phyloP scores from a whole-genome alignment of 257 asterid genomes.

The Sherardia arvensis region DNA sequence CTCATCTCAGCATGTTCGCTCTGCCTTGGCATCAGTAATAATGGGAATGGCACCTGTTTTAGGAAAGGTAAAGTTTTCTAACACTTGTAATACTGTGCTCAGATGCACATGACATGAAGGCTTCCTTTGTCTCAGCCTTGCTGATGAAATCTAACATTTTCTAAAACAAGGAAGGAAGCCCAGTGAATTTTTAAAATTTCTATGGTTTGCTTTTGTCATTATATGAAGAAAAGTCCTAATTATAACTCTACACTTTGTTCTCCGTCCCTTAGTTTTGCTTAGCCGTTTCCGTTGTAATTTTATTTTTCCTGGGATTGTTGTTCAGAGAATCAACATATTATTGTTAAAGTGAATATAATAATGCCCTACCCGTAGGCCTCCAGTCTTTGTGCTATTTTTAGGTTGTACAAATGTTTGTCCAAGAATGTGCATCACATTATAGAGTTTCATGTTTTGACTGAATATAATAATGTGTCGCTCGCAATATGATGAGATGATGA shows the following conservation, averaged over 20 bases:
- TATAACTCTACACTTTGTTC: no score
- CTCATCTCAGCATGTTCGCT: conserved; percentile 89
- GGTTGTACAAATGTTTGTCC: no score
- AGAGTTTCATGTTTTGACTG: not conserved
- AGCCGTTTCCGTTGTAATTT: not conserved
- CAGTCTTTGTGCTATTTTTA: no score
- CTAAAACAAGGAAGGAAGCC: not conserved
- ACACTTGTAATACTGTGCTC: conserved; percentile 1
- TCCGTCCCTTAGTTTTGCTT: not conserved
- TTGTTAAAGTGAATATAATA: not conserved
- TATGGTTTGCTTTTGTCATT: not conserved
- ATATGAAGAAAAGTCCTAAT: not conserved
- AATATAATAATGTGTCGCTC: conserved; percentile 1
- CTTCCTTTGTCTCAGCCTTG: not conserved
- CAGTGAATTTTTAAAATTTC: conserved; percentile 1
- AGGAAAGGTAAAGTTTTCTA: conserved; percentile 48
- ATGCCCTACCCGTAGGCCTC: not conserved
- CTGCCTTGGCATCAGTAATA: conserved; percentile 88
- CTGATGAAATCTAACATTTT: conserved; percentile 1
- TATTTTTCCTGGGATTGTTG: not conserved
- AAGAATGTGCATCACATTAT: not conserved
- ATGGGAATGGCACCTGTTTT: conserved; percentile 97
- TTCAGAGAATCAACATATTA: not conserved
- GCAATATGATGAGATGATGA: conserved; percentile 23
- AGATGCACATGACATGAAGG: not conserved